Conservation (phyloP, 2,329 filamentous ascomycete species). For the Periglandula ipomoeae region DNA sequence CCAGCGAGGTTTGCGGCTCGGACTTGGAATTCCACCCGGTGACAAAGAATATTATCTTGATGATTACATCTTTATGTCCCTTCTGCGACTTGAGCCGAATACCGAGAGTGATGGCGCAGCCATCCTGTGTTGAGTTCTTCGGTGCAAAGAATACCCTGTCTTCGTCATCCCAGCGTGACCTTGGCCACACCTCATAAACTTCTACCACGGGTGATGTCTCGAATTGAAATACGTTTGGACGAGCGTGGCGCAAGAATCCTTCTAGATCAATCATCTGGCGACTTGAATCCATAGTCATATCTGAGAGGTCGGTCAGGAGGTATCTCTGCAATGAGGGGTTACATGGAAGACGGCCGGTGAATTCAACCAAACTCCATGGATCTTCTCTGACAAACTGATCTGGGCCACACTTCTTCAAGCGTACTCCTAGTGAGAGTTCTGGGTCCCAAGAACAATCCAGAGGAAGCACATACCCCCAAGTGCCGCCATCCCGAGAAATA, state of each 20-base stretch:
- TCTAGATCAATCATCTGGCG: neutral
- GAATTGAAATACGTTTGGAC: neutral
- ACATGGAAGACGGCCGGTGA: neutral
- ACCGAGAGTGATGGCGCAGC: neutral
- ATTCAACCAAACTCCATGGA: neutral
- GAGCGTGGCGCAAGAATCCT: neutral
- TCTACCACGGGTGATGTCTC: neutral
- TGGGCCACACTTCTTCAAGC: neutral
- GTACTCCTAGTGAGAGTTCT: neutral
- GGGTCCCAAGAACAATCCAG: neutral
- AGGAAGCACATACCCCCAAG: neutral
- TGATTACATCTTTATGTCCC: neutral
- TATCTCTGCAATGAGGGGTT: neutral
- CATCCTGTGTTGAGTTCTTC: neutral
- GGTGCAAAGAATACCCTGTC: neutral
- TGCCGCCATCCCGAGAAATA: neutral
- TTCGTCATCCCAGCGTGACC: slow-evolving; percentile 2
- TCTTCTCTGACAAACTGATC: slow-evolving; percentile 1
- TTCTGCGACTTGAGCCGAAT: neutral
- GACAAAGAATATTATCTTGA: neutral
- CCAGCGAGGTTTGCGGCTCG: neutral
- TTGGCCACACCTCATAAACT: neutral
- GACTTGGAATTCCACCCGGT: neutral
- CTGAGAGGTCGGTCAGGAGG: neutral
- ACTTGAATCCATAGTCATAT: neutral